Percentiles rank a stretch among this genome's conserved stretches.
Evolutionary conservation across 306 rosid genomes (phyloP).

Genomic region (Dryas octopetala): DNA sequence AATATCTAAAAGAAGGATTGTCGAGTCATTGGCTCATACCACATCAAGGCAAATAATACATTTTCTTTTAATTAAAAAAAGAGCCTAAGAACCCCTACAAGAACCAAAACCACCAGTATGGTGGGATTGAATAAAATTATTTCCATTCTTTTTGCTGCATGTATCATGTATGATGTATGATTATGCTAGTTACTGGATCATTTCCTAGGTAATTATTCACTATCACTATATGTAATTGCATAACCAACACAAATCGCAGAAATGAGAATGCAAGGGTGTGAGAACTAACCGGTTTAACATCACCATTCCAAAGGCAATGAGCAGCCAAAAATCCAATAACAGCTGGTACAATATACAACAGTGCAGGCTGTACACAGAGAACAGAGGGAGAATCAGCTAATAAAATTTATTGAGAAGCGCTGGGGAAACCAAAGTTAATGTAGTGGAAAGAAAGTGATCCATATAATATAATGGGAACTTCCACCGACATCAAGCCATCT

Average conservation of each 20-base stretch:
- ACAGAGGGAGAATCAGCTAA: not conserved
- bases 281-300: slow-evolving; percentile 81
- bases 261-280: slow-evolving; percentile 15
- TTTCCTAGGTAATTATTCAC: not conserved
- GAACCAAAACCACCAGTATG: slow-evolving; percentile 7
- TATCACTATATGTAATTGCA: not conserved
- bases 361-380: slow-evolving; percentile 78
- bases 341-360: slow-evolving; percentile 84
- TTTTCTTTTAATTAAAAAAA: no score
- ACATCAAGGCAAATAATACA: not conserved
- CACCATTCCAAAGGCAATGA: slow-evolving; percentile 91
- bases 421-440: not conserved
- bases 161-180: not conserved
- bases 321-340: slow-evolving; percentile 95
- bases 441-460: not conserved
- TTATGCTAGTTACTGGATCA: not conserved
- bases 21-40: not conserved
- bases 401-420: not conserved
- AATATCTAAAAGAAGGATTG: not conserved
- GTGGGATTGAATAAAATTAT: not conserved
- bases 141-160: not conserved
- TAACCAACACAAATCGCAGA: not conserved
- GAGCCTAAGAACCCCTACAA: not conserved
- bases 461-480: not conserved
- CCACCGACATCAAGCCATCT: not conserved